phyloP scores from a whole-genome alignment of 768 basidiomycete species.

The Lactarius hengduanensis region DNA sequence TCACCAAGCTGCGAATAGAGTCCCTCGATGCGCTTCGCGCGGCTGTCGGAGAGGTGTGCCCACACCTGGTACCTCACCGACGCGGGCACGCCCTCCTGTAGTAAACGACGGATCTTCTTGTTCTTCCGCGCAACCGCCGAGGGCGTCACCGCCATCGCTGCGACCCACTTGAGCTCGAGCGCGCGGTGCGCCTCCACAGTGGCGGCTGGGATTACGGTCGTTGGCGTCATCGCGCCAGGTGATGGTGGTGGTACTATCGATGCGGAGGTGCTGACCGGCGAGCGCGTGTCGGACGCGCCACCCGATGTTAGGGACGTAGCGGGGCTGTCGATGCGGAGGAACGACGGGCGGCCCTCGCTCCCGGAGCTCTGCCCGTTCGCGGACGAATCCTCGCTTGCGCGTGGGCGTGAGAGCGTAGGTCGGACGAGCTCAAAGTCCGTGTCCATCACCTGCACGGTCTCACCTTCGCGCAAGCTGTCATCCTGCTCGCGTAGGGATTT shows the following conservation, averaged over 20 bases:
- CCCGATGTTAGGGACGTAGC: slow-evolving; percentile 34
- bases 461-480: slow-evolving; percentile 32
- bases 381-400: slow-evolving; percentile 55
- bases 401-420: slow-evolving; percentile 49
- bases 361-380: slow-evolving; percentile 23
- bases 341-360: slow-evolving; percentile 24
- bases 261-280: slow-evolving; percentile 24
- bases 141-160: slow-evolving; percentile 52
- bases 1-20: slow-evolving; percentile 64
- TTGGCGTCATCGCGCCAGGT: slow-evolving; percentile 7
- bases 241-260: slow-evolving; percentile 4
- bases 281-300: slow-evolving; percentile 25
- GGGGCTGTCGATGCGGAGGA: slow-evolving; percentile 36
- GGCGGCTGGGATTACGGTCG: not conserved
- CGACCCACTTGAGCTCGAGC: slow-evolving; percentile 76
- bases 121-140: slow-evolving; percentile 68
- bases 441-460: slow-evolving; percentile 73
- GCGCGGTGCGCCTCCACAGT: slow-evolving; percentile 61
- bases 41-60: slow-evolving; percentile 77
- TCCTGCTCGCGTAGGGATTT: slow-evolving; percentile 36
- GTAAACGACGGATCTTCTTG: slow-evolving; percentile 73
- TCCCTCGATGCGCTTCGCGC: slow-evolving; percentile 63
- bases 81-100: slow-evolving; percentile 76
- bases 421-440: slow-evolving; percentile 79
- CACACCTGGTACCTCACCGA: slow-evolving; percentile 84